Evolutionary conservation across 305 asterid genomes (phyloP).

Genomic region (Fraxinus dipetala): DNA sequence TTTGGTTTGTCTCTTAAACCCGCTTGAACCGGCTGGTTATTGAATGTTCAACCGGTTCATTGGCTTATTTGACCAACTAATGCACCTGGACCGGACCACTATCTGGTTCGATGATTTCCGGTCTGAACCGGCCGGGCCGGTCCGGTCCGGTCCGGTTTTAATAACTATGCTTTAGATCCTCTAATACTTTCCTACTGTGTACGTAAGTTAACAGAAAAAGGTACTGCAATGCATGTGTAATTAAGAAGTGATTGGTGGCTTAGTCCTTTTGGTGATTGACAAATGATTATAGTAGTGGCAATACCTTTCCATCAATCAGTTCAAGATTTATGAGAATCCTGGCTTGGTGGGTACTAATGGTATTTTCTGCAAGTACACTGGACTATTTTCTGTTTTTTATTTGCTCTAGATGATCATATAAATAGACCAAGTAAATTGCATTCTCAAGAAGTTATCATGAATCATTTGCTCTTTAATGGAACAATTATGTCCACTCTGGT

Average conservation of each 20-base stretch:
- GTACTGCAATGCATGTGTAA: background rate
- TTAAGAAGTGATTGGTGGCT: background rate
- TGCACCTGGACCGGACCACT: background rate
- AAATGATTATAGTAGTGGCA: background rate
- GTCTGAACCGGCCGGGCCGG: background rate
- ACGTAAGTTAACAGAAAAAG: background rate
- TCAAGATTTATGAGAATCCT: background rate
- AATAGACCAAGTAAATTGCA: background rate
- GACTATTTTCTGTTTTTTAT: background rate
- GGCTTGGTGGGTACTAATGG: background rate
- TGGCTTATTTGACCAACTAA: background rate
- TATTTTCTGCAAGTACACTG: background rate
- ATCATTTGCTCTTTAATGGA: conserved; percentile 6
- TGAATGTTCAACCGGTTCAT: background rate
- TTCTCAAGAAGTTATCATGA: background rate
- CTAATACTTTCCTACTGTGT: background rate
- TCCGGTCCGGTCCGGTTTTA: background rate
- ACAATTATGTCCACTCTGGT: background rate
- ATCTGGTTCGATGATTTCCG: background rate
- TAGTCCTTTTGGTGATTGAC: background rate
- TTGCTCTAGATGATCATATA: background rate
- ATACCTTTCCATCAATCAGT: background rate
- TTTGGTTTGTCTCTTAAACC: background rate
- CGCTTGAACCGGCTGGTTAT: background rate
- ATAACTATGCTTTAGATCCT: no score